Percentiles rank a stretch among this genome's conserved stretches.
Conservation (phyloP, 2,329 filamentous ascomycete genomes). For the Dendrostoma leiphaemia region DNA sequence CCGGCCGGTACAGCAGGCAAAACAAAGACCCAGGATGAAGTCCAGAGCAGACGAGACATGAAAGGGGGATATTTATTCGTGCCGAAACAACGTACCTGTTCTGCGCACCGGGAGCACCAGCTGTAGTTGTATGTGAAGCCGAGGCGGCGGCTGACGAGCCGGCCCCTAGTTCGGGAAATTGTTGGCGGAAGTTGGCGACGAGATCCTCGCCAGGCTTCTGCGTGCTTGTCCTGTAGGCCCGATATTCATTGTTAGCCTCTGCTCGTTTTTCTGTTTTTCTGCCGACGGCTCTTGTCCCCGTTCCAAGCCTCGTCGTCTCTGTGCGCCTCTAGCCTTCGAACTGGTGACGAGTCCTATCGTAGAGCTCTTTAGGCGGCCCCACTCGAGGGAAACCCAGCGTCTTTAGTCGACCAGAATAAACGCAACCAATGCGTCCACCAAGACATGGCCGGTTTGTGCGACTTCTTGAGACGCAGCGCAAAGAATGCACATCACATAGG, state of each 20-base stretch:
- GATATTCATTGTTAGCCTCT: slow-evolving; percentile 2
- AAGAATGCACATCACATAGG: background rate
- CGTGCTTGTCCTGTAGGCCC: slow-evolving; percentile 61
- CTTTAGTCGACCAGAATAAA: no score
- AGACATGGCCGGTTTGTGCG: no score
- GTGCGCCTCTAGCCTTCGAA: no score
- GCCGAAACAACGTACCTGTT: slow-evolving; percentile 31
- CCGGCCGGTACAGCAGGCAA: background rate
- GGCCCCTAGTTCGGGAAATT: slow-evolving; percentile 68
- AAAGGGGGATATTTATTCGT: background rate
- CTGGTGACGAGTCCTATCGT: no score
- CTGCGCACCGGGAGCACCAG: slow-evolving; percentile 27
- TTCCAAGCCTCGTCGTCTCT: no score
- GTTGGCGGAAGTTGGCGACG: slow-evolving; percentile 78
- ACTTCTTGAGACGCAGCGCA: no score
- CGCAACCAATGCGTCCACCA: no score
- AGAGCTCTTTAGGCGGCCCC: no score
- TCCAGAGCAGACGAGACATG: background rate
- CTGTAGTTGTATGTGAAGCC: slow-evolving; percentile 33
- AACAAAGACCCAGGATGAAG: background rate
- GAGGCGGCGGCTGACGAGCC: slow-evolving; percentile 42
- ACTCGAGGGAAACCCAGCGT: no score
- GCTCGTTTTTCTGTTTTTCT: background rate
- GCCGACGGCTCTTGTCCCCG: background rate
- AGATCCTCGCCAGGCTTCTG: slow-evolving; percentile 86